These are phyloP conservation scores for Monocercomonoides exilis DNA, from an alignment of 78 protist genomes.

Conservation along the genomic window DNA sequence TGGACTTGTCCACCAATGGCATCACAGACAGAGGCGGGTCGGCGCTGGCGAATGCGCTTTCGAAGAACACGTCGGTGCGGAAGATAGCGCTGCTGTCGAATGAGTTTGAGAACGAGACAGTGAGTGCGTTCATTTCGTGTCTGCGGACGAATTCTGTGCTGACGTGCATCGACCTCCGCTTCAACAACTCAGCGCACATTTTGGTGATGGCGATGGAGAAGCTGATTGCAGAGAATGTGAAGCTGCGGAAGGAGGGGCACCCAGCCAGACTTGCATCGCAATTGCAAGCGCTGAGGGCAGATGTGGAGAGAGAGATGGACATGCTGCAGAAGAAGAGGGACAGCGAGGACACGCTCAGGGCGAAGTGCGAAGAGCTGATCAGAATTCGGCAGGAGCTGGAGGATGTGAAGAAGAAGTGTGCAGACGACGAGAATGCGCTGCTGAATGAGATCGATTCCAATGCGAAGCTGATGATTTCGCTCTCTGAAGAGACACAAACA, in stretches of 20 bases:
- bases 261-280: not conserved
- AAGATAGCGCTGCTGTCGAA: not conserved
- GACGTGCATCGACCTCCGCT: not conserved
- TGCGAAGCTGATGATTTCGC: not conserved
- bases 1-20: not conserved
- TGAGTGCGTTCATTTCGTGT: not conserved
- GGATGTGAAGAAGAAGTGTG: not conserved
- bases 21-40: not conserved
- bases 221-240: not conserved
- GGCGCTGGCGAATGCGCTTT: not conserved
- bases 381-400: not conserved
- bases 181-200: not conserved
- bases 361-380: not conserved
- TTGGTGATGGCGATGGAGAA: not conserved
- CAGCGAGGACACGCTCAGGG: not conserved
- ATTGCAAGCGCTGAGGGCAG: not conserved
- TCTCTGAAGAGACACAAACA: not conserved
- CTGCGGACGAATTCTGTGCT: not conserved
- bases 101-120: not conserved
- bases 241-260: not conserved
- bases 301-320: not conserved
- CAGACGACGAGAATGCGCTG: not conserved
- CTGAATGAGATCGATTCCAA: not conserved
- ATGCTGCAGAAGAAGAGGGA: not conserved
- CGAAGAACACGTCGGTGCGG: not conserved